Evolutionary conservation across 1,139 yeast species (phyloP).

Genomic region (Ogataea hybrid): DNA sequence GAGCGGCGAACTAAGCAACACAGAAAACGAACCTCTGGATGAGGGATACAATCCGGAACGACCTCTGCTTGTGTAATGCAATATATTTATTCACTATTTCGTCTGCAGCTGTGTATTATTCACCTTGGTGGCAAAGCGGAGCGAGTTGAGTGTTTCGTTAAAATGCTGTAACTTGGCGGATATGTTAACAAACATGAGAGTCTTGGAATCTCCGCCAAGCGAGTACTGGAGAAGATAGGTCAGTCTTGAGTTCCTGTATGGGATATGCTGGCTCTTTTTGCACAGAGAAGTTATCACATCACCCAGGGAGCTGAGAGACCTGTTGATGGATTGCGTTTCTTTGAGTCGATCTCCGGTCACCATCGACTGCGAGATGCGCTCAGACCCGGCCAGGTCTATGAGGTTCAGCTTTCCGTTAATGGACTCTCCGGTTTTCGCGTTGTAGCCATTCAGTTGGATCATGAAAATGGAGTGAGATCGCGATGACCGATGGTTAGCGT

Average conservation of each 20-base stretch:
- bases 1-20: conserved; percentile 38
- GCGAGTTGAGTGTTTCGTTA: conserved; percentile 77
- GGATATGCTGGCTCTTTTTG: conserved; percentile 41
- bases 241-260: conserved; percentile 57
- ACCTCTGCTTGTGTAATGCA: conserved; percentile 1
- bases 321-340: conserved; percentile 90
- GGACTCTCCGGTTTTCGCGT: conserved; percentile 46
- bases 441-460: conserved; percentile 55
- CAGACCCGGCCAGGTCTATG: conserved; percentile 92
- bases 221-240: conserved; percentile 86
- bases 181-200: conserved; percentile 89
- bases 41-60: conserved; percentile 23
- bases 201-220: conserved; percentile 81
- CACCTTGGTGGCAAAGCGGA: conserved; percentile 87
- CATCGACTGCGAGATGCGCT: conserved; percentile 72
- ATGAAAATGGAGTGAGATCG: conserved; percentile 72
- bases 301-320: conserved; percentile 83
- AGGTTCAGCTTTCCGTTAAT: conserved; percentile 70
- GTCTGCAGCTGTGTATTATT: conserved; percentile 46
- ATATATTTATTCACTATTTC: neutral
- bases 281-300: conserved; percentile 80
- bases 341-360: conserved; percentile 77
- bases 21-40: neutral
- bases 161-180: conserved; percentile 66
- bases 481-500: conserved; percentile 75